A percentile compares a stretch with the other conserved stretches of the same genome.
These are phyloP conservation scores for Cryptococcus sp. DNA, from an alignment of 1,284 basidiomycete genomes.

Conservation along the genomic window DNA sequence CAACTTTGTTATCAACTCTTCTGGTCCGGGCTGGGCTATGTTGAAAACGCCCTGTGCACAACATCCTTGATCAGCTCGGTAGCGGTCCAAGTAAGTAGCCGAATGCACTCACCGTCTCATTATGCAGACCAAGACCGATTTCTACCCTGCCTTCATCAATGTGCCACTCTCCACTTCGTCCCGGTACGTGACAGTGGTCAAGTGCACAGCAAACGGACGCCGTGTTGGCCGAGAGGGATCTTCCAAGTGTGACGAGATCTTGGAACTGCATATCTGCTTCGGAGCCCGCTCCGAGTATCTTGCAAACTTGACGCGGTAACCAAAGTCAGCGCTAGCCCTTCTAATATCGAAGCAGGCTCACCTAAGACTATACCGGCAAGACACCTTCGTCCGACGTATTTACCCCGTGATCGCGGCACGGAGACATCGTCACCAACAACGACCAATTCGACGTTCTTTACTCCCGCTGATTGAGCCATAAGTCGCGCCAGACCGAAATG, in stretches of 20 bases:
- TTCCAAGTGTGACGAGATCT: conserved; percentile 40
- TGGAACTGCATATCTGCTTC: conserved; percentile 41
- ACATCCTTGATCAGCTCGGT: not conserved
- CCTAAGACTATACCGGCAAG: conserved; percentile 54
- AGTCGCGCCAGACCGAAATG: conserved; percentile 55
- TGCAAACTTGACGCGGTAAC: conserved; percentile 38
- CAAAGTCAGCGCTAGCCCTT: not conserved
- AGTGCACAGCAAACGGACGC: conserved; percentile 55
- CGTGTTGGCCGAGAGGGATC: conserved; percentile 46
- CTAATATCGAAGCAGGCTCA: conserved; percentile 7
- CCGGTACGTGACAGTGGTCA: conserved; percentile 58
- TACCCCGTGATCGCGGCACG: conserved; percentile 54
- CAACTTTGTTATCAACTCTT: conserved; percentile 42
- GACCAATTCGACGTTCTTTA: conserved; percentile 55
- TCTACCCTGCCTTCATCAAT: conserved; percentile 54
- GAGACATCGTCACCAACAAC: conserved; percentile 57
- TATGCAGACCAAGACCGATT: conserved; percentile 57
- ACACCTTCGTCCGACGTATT: conserved; percentile 56
- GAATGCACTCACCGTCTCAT: conserved; percentile 52
- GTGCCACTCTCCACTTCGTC: conserved; percentile 52
- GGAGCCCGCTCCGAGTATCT: conserved; percentile 47
- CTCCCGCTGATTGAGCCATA: conserved; percentile 43
- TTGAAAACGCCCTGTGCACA: conserved; percentile 45
- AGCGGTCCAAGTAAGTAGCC: conserved; percentile 12
- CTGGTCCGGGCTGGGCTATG: conserved; percentile 38